These are phyloP conservation scores for Microsporum canis DNA, from an alignment of 2,329 filamentous ascomycete genomes.

Conservation along the genomic window DNA sequence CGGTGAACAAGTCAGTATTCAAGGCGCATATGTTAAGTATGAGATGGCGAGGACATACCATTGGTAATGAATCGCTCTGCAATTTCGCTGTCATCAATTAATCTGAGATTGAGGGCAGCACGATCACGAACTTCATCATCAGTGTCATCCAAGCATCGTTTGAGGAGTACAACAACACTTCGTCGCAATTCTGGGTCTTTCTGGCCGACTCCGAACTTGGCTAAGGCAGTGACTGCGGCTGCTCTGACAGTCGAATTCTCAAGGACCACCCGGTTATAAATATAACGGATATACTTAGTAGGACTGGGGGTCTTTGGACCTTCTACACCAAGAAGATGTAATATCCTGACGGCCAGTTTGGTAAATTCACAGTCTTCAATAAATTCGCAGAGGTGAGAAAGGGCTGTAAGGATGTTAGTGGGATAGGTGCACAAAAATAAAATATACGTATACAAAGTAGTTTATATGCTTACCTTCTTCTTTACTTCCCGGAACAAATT, in stretches of 20 bases:
- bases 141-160: slow-evolving; percentile 86
- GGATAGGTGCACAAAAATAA: neutral
- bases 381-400: slow-evolving; percentile 94
- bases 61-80: slow-evolving; percentile 87
- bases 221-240: slow-evolving; percentile 85
- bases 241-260: slow-evolving; percentile 95
- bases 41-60: slow-evolving; percentile 41
- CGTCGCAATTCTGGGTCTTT: slow-evolving; percentile 95
- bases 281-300: slow-evolving; percentile 98
- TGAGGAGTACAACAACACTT: slow-evolving; percentile 84
- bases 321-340: slow-evolving; percentile 87
- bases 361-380: slow-evolving; percentile 99
- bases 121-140: slow-evolving; percentile 97
- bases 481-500: slow-evolving; percentile 84
- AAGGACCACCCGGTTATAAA: slow-evolving; percentile 95
- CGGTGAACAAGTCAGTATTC: slow-evolving; percentile 5
- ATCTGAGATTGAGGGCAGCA: slow-evolving; percentile 77
- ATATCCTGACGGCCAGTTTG: slow-evolving; percentile 86
- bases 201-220: slow-evolving; percentile 95
- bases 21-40: neutral
- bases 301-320: slow-evolving; percentile 91
- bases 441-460: neutral
- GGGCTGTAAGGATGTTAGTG: slow-evolving; percentile 39
- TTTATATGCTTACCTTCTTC: slow-evolving; percentile 43
- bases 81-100: slow-evolving; percentile 85